Conservation (phyloP, 306 rosid species). For the Comarum palustre region DNA sequence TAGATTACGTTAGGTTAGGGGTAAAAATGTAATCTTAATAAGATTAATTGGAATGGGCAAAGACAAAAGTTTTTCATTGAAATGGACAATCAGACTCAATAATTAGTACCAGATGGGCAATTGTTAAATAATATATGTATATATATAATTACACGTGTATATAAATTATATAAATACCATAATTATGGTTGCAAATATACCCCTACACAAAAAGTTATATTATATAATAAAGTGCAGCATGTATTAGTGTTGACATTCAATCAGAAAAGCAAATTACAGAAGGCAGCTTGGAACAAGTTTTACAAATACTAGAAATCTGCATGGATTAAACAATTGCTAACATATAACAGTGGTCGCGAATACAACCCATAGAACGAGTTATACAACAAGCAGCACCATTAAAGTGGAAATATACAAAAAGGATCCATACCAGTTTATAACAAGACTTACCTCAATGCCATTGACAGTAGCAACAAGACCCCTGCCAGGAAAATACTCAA, state of each 20-base stretch:
- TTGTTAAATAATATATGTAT: too few species aligned
- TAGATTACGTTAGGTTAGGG: too few species aligned
- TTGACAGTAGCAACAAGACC: slow-evolving; percentile 88
- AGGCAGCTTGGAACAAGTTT: background rate
- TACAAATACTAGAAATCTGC: background rate
- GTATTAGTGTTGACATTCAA: background rate
- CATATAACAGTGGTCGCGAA: background rate
- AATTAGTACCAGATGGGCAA: too few species aligned
- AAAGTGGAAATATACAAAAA: background rate
- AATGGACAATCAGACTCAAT: too few species aligned
- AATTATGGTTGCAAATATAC: too few species aligned
- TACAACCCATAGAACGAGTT: background rate
- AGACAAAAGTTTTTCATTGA: too few species aligned
- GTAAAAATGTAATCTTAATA: too few species aligned
- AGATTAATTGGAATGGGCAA: too few species aligned
- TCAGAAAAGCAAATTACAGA: background rate
- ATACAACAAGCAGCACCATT: background rate
- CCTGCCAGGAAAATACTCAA: slow-evolving; percentile 93
- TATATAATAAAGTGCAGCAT: background rate
- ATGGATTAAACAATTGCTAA: background rate
- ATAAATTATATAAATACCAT: background rate
- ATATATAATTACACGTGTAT: too few species aligned
- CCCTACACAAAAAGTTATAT: background rate
- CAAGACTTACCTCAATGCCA: slow-evolving; percentile 54
- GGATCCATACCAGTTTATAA: slow-evolving; percentile 6